Conservation (phyloP, 371 early-diverging fungal genomes). For the Coemansia sp. region DNA sequence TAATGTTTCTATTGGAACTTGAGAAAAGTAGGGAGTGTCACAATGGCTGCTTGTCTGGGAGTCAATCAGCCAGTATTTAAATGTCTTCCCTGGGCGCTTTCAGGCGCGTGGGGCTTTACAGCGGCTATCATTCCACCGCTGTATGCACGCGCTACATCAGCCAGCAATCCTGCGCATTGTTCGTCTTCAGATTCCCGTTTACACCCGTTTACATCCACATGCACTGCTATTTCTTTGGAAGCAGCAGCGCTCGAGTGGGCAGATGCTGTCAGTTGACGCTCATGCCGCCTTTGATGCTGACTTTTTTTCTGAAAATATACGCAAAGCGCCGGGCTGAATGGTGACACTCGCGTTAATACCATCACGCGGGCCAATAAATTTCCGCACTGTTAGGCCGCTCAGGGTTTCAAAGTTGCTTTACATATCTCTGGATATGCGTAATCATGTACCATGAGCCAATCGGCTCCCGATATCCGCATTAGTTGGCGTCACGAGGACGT, state of each 20-base stretch:
- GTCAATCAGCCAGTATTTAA: neutral
- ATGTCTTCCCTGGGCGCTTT: neutral
- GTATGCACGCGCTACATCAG: conserved; percentile 8
- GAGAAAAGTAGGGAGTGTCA: neutral
- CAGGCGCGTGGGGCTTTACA: conserved; percentile 4
- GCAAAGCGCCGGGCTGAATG: conserved; percentile 1
- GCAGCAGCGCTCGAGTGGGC: too few relatives aligned
- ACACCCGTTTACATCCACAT: neutral
- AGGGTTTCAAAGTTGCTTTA: neutral
- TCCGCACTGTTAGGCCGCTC: neutral
- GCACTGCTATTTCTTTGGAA: neutral
- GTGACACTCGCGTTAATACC: conserved; percentile 1
- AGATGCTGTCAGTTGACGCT: neutral
- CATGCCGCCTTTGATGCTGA: neutral
- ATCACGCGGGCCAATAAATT: neutral
- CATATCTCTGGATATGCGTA: neutral
- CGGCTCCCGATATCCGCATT: neutral
- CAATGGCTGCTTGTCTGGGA: neutral
- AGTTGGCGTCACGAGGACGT: neutral
- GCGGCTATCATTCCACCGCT: neutral
- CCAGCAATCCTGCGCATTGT: conserved; percentile 6
- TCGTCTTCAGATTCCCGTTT: conserved; percentile 4
- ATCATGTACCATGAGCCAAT: neutral
- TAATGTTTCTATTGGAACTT: neutral
- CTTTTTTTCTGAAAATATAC: neutral